Evolutionary conservation across 106 monocot genomes (phyloP).

Genomic region (Allium sativum): DNA sequence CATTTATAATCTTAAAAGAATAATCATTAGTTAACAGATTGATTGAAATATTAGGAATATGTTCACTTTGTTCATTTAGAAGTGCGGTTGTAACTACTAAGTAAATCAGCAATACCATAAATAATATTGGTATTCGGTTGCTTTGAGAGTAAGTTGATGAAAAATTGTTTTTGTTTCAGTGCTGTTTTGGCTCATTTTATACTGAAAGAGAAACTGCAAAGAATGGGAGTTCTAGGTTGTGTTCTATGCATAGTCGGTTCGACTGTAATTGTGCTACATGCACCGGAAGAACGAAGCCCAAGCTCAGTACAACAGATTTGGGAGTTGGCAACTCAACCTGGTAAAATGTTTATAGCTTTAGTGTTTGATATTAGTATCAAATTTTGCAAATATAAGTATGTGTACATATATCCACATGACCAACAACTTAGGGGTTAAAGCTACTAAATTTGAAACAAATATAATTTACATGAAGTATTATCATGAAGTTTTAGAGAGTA

Average conservation of each 20-base stretch:
- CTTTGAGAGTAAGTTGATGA: no score
- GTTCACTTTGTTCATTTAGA: no score
- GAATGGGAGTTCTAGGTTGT: conserved; percentile 84
- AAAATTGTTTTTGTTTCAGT: conserved; percentile 8
- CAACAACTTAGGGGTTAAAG: no score
- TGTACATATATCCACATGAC: no score
- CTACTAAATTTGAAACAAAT: no score
- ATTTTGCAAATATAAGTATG: no score
- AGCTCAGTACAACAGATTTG: conserved; percentile 81
- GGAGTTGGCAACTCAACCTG: conserved; percentile 81
- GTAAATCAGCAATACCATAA: no score
- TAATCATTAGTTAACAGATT: not conserved
- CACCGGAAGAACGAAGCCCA: conserved; percentile 63
- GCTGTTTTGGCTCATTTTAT: conserved; percentile 65
- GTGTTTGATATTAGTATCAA: no score
- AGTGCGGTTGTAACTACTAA: no score
- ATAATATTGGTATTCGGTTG: no score
- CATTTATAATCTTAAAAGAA: not conserved
- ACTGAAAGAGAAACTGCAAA: conserved; percentile 55
- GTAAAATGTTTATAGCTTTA: conserved; percentile 14
- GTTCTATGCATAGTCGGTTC: conserved; percentile 81
- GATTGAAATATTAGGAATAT: not conserved
- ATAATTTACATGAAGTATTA: no score
- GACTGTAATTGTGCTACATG: conserved; percentile 76
- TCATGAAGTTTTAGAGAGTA: no score